Evolutionary conservation across 129 eudicot genomes (phyloP).

Genomic region (Helichrysum umbraculigerum): DNA sequence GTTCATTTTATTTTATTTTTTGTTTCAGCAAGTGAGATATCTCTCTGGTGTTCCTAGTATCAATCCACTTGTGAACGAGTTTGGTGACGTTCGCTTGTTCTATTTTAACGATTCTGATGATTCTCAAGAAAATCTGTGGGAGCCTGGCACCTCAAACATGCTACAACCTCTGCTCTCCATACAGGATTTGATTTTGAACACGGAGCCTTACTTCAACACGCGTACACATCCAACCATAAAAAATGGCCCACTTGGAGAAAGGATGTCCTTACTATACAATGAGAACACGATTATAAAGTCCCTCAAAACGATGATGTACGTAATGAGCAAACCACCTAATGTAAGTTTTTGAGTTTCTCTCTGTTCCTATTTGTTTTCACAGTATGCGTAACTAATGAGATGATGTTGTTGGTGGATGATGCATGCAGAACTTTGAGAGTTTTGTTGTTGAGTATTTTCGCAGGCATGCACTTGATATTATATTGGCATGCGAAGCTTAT

Average conservation of each 20-base stretch:
- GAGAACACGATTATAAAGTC: not conserved
- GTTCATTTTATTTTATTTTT: not conserved
- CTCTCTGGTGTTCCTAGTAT: not conserved
- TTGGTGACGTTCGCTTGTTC: not conserved
- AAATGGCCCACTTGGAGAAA: not conserved
- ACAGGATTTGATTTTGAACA: slow-evolving; percentile 4
- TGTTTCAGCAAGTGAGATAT: not conserved
- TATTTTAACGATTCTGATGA: not conserved
- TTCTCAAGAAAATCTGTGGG: not conserved
- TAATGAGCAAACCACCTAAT: not conserved
- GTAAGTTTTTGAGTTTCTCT: not conserved
- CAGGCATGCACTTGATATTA: not conserved
- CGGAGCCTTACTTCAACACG: not conserved
- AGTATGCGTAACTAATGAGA: not conserved
- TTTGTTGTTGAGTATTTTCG: not conserved
- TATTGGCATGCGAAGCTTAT: not conserved
- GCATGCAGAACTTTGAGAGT: slow-evolving; percentile 1
- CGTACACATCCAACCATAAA: not conserved
- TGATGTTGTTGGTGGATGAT: not conserved
- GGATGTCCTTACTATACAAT: not conserved
- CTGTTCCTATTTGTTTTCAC: not conserved
- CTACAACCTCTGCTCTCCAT: not conserved
- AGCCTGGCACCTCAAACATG: slow-evolving; percentile 1
- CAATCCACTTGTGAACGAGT: not conserved
- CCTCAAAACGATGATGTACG: too few species aligned